Evolutionary conservation across 2,329 filamentous ascomycete species (phyloP), one percentile per base, ranked within the genome.

Genomic region (Xylaria sp.): DNA sequence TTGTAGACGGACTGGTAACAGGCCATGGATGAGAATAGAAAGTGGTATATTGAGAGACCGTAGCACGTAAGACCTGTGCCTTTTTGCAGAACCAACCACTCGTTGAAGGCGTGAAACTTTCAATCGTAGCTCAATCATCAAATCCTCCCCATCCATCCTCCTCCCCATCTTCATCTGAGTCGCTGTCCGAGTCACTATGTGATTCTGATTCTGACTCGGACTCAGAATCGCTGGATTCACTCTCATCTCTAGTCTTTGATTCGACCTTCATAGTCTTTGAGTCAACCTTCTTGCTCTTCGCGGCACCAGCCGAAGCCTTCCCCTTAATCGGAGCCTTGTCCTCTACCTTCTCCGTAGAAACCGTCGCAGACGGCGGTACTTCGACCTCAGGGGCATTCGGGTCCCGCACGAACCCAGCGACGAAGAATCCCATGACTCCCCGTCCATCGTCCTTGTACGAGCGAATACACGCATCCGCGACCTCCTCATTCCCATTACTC

Each of bases 391-490:
- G 23, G 48, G 67, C 62, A 73, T 74, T 72, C 73, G 49, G 66
- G 49, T 88, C 83, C 56, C 90, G 80, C 2, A 91, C 82, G 74
- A 99, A 96, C 0, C 83, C 91, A n/a, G 86, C 91, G 18, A 97
- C 90, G 68, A 99, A 99, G 75, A 99, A 97, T 0, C 94, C 93
- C 83, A 97, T 96, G 0, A 92, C 90, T 0, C 92, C 91, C 63
- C 89, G 84, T 8, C 86, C 87, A 66, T 93, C 91, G 30, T 85
- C 89, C 67, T 92, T 90, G 73, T 89, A 87, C 37, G 91, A 90
- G 60, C 93, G 80, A 58, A 97, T 88, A 69, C 92, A 96, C 2
- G 83, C 89, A 30, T 93, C 87, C 4, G 86, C 83, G 1, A 90
- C 72, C 2, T 79, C 74, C 47, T 79, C 70, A 55, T 85, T 76